phyloP scores from a whole-genome alignment of 371 early-diverging fungal species.

The Vairimorpha apis region DNA sequence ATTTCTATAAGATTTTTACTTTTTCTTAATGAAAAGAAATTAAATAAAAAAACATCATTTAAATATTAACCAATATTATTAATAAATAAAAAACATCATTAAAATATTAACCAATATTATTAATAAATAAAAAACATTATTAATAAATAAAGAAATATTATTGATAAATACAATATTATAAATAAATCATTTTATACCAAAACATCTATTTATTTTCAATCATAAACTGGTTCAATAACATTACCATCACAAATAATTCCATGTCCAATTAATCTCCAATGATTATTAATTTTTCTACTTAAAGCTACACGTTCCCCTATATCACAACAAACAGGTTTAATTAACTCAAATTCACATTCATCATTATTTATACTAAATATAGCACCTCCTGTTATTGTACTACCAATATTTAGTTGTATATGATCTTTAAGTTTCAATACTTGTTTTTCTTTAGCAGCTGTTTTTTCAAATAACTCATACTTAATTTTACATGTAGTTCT shows the following conservation, averaged over 20 bases:
- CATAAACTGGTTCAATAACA: constrained; percentile 37
- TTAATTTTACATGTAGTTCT: constrained; percentile 87
- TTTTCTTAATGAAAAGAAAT: too few relatives aligned
- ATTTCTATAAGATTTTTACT: too few relatives aligned
- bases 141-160: too few relatives aligned
- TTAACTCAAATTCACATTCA: constrained; percentile 77
- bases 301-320: constrained; percentile 92
- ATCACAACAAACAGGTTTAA: constrained; percentile 90
- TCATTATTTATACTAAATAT: constrained; percentile 80
- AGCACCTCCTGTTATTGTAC: constrained; percentile 90
- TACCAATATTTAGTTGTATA: constrained; percentile 93
- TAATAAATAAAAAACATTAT: too few relatives aligned
- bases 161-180: too few relatives aligned
- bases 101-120: too few relatives aligned
- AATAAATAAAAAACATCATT: too few relatives aligned
- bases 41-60: too few relatives aligned
- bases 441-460: constrained; percentile 77
- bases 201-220: too few relatives aligned
- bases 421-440: constrained; percentile 86
- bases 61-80: too few relatives aligned
- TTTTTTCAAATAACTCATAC: constrained; percentile 86
- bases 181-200: too few relatives aligned
- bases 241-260: constrained; percentile 47
- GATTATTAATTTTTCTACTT: constrained; percentile 89
- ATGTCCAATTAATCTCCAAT: constrained; percentile 71